Conservation (phyloP, 257 asterid genomes). For the Solanum stenotomum region DNA sequence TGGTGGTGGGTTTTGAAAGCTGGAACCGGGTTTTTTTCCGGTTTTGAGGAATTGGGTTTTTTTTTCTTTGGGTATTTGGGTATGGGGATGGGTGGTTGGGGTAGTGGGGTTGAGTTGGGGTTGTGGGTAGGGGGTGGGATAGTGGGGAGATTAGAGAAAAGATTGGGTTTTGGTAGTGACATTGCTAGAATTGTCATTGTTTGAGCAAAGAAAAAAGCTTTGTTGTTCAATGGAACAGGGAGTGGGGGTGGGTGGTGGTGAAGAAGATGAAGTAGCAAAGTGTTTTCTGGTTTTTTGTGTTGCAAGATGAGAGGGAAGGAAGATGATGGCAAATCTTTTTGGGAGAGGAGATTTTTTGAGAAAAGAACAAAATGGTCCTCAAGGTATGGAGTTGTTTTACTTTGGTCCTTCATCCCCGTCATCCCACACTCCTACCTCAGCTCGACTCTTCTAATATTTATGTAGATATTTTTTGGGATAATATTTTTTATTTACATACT, state of each 20-base stretch:
- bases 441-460: neutral
- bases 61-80: constrained; percentile 52
- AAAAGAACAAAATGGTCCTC: neutral
- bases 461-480: no score
- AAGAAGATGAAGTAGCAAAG: neutral
- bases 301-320: neutral
- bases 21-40: constrained; percentile 23
- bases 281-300: neutral
- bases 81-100: constrained; percentile 42
- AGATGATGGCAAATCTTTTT: neutral
- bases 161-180: constrained; percentile 43
- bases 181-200: constrained; percentile 59
- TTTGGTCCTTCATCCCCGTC: neutral
- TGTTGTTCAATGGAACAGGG: neutral
- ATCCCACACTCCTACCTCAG: neutral
- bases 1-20: constrained; percentile 55
- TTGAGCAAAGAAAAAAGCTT: neutral
- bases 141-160: constrained; percentile 49
- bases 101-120: constrained; percentile 18
- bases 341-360: neutral
- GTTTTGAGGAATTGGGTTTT: constrained; percentile 3
- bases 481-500: no score
- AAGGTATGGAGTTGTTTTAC: neutral
- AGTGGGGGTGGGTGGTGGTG: neutral
- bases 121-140: constrained; percentile 25